Conservation (phyloP, 1,284 basidiomycete species). For the Moesziomyces sp. region DNA sequence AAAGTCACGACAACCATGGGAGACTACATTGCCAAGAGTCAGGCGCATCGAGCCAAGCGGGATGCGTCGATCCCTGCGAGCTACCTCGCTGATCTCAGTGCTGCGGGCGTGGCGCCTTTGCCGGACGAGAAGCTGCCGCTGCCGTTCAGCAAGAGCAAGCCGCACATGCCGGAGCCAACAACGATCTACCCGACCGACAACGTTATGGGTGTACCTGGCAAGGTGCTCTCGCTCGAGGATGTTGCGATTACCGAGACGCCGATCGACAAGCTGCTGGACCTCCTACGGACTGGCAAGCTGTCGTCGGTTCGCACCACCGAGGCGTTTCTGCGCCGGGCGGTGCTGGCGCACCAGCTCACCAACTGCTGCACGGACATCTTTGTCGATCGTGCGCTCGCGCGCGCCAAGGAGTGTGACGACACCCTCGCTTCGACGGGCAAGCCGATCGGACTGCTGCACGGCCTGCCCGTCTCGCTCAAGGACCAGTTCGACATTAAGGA, state of each 20-base stretch:
- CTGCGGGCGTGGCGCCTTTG: conserved; percentile 15
- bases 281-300: conserved; percentile 30
- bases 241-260: conserved; percentile 41
- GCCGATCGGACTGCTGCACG: conserved; percentile 73
- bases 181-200: conserved; percentile 35
- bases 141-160: conserved; percentile 19
- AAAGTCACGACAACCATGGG: conserved; percentile 11
- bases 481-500: conserved; percentile 74
- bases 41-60: conserved; percentile 23
- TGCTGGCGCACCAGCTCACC: conserved; percentile 43
- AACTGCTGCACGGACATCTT: conserved; percentile 49
- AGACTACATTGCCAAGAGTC: conserved; percentile 29
- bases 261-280: conserved; percentile 25
- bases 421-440: conserved; percentile 75
- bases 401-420: conserved; percentile 75
- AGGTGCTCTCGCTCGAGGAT: conserved; percentile 36
- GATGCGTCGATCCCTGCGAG: conserved; percentile 32
- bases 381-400: conserved; percentile 73
- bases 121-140: conserved; percentile 36
- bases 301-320: conserved; percentile 31
- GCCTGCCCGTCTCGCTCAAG: conserved; percentile 80
- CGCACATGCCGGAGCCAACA: conserved; percentile 31
- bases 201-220: conserved; percentile 18
- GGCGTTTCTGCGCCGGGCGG: conserved; percentile 41
- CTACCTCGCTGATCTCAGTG: conserved; percentile 25